Evolutionary conservation across 352 stramenopile genomes (phyloP).

Genomic region (Pythium pectinolyticum): DNA sequence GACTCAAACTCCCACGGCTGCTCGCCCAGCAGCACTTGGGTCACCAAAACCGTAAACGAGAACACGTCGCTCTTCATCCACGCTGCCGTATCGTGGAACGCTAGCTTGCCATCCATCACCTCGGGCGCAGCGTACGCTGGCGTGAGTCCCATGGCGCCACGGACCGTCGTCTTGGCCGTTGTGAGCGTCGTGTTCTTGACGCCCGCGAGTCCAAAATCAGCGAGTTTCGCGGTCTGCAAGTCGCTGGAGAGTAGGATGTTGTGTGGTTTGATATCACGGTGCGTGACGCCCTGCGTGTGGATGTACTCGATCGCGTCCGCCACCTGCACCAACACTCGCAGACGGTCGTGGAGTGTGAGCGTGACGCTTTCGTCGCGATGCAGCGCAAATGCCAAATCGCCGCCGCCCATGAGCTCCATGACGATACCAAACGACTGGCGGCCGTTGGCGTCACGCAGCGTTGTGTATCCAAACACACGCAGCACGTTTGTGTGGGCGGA

Average conservation of each 20-base stretch:
- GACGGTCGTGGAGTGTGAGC: neutral
- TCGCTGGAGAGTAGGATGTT: conserved; percentile 46
- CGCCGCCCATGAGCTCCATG: conserved; percentile 18
- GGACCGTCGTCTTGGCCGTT: neutral
- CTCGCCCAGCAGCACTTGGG: neutral
- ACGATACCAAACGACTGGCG: conserved; percentile 8
- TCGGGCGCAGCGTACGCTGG: conserved; percentile 8
- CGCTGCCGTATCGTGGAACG: neutral
- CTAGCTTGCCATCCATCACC: conserved; percentile 3
- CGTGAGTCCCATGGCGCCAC: conserved; percentile 8
- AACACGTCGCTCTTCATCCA: conserved; percentile 23
- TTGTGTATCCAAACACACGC: conserved; percentile 4
- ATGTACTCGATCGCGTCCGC: conserved; percentile 45
- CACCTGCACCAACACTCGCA: conserved; percentile 26
- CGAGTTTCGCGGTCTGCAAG: conserved; percentile 9
- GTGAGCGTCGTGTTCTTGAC: conserved; percentile 13
- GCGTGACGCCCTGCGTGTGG: conserved; percentile 57
- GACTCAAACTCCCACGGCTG: conserved; percentile 18
- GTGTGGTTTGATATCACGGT: conserved; percentile 76
- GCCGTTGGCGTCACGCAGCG: neutral
- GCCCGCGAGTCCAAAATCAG: conserved; percentile 15
- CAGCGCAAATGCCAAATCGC: conserved; percentile 5
- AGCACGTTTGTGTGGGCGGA: conserved; percentile 15
- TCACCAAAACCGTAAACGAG: conserved; percentile 8
- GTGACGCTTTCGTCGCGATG: conserved; percentile 5